Base-by-base conservation (phyloP, 2,329 filamentous ascomycete genomes). In the Balansia obtecta region DNA sequence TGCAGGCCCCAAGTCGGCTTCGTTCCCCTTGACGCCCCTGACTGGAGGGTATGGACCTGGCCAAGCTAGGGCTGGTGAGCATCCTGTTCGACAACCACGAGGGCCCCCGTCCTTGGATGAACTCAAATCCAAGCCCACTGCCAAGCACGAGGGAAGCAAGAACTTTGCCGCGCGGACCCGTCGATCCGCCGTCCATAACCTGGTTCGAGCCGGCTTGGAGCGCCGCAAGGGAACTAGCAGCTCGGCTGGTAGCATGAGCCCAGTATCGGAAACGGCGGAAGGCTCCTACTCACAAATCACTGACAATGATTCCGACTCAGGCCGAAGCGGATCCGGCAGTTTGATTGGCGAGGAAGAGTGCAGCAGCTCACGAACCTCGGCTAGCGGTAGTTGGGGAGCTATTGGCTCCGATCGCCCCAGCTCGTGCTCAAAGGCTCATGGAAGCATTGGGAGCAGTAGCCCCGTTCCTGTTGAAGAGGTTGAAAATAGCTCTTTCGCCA, bases 91-190 rank as follows among this genome's bases (percentile, higher is more conserved):
- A 52, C 93, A 98, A 69, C 93, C 93, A 48, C 88, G 89, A 56
- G 90, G 90, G 5, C 93, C 93, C 22, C 93, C 93, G 13, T 82
- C 87, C 13, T 77, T 97, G 47, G 93, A 98, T 58, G 93, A 98
- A 70, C 81, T 98, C 53, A 80, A 85, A 61, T 78, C 84, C 18
- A 93, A 90, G 70, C 93, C 93, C 1, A 97, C 91, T 9, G 83
- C 88, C 57, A 95, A 89, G 71, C 81, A 91, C 56, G 91, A 97
- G 66, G 93, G 91, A 22, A 96, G 91, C 81, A 84, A 96, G 80
- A 98, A 98, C 73, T 98, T 98, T 69, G 86, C 86, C 11, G 83
- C 89, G 50, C 89, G 93, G 54, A 90, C 94, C 61, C 88, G 93
- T 53, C 88, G 91, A 56, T 89, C 86, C 60, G 93, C 93, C 27